Evolutionary conservation across 805 yeast species (phyloP).

Genomic region (Metschnikowia borealis): DNA sequence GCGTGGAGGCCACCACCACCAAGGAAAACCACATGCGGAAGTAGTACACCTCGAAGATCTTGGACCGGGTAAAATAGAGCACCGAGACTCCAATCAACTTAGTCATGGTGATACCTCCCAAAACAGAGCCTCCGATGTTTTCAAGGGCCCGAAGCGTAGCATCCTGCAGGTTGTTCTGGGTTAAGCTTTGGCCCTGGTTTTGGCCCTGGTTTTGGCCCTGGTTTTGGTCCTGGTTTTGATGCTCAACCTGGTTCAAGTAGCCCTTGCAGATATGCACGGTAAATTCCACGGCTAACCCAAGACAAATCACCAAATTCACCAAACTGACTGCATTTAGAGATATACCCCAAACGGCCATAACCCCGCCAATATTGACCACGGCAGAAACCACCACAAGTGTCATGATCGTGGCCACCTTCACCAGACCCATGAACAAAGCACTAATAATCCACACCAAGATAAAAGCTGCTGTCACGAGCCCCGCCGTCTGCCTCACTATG

Average conservation of each 20-base stretch:
- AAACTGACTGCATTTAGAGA: conserved; percentile 84
- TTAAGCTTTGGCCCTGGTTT: too few relatives aligned
- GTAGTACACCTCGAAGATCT: conserved; percentile 86
- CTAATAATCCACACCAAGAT: conserved; percentile 50
- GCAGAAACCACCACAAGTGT: conserved; percentile 59
- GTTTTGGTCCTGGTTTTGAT: too few relatives aligned
- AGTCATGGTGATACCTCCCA: conserved; percentile 87
- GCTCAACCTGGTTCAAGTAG: conserved; percentile 43
- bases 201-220: too few relatives aligned
- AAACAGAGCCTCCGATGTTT: conserved; percentile 84
- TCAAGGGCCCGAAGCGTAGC: conserved; percentile 48
- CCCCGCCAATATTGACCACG: conserved; percentile 70
- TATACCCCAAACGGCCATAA: conserved; percentile 70
- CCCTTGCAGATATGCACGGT: conserved; percentile 84
- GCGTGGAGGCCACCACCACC: conserved; percentile 71
- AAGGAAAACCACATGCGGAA: conserved; percentile 92
- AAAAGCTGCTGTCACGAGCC: conserved; percentile 51
- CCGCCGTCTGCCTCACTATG: conserved; percentile 55
- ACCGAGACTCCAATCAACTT: conserved; percentile 85
- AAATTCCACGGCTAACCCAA: conserved; percentile 91
- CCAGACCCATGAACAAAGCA: conserved; percentile 61
- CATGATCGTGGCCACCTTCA: conserved; percentile 54
- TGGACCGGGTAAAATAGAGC: conserved; percentile 79
- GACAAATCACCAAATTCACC: conserved; percentile 87
- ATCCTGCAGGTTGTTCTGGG: too few relatives aligned